Base-by-base conservation (phyloP, 345 rosid genomes). In the Eucalyptus microcorys region DNA sequence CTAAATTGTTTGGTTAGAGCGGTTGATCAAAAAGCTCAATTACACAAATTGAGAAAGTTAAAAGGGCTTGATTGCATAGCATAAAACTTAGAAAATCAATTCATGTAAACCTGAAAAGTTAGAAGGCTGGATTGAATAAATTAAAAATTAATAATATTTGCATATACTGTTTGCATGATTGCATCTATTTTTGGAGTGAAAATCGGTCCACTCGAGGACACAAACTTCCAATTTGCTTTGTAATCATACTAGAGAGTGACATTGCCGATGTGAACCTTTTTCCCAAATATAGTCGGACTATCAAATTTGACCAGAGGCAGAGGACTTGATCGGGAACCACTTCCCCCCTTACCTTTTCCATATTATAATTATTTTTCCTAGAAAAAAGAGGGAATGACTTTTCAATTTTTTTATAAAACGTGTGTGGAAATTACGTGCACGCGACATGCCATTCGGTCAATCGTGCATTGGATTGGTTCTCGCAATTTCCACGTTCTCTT, bases 1-100 rank as follows among this genome's bases (percentile, higher is more conserved):
- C 68, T 30, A 59, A 27, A 27, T 3, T 59, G 16, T 59, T 59
- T 12, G 0, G 4, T 30, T 27, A 30, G 34, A 27, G 68, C 4
- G 0, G 32, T 27, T 27, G 34, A 61, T 61, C 8, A 0, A 61
- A 61, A 0, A 14, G 0, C 68, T 30, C 34, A 7, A 27, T 61
- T 30, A 30, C 68, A 27, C 16, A 59, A 12, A 59, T 59, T 59
- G 34, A 27, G 68, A 27, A 59, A 59, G 34, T 30, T 27, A 27
- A 30, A 21, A 27, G 68, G 66, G 68, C 7, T 59, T 27, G 68
- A 59, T 59, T 59, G 68, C 68, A 12, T 6, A 27, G 15, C 68
- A 59, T 27, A 59, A 27, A 27, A 27, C 16, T 6, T 59, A 6
- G 16, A 59, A 15, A 30, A 59, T 59, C 34, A 27, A 59, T 27